Conservation (phyloP, 2,329 filamentous ascomycete species). For the Chalaropsis thielavioides region DNA sequence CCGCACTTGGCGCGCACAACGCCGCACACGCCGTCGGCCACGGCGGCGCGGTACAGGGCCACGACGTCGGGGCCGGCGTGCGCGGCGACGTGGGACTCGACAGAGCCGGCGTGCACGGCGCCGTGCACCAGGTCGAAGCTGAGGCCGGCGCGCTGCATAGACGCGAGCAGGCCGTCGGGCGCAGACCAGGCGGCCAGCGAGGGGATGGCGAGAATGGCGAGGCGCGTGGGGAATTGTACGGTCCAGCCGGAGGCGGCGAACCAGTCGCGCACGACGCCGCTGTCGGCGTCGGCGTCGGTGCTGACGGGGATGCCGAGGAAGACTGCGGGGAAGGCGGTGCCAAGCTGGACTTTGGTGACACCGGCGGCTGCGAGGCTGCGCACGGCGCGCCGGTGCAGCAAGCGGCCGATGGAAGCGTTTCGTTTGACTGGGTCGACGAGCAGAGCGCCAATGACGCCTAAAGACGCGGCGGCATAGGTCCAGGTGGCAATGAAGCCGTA, state of each 20-base stretch:
- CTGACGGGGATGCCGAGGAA: constrained; percentile 65
- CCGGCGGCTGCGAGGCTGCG: constrained; percentile 53
- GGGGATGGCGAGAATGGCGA: constrained; percentile 56
- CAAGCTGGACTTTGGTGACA: constrained; percentile 68
- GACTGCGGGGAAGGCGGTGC: constrained; percentile 66
- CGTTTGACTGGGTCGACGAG: constrained; percentile 78
- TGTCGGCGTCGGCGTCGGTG: constrained; percentile 21
- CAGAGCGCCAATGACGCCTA: constrained; percentile 69
- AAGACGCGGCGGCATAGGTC: constrained; percentile 61
- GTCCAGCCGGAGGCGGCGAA: constrained; percentile 89
- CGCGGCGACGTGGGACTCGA: constrained; percentile 55
- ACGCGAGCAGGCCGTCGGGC: constrained; percentile 62
- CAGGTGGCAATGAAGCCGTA: constrained; percentile 68
- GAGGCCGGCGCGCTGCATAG: constrained; percentile 55
- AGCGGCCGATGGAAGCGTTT: constrained; percentile 80
- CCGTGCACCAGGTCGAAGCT: constrained; percentile 76
- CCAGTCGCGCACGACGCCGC: constrained; percentile 50
- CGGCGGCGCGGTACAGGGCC: constrained; percentile 64
- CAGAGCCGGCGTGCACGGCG: constrained; percentile 56
- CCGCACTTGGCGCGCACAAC: constrained; percentile 69
- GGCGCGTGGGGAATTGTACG: constrained; percentile 40
- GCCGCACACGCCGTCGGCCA: constrained; percentile 56
- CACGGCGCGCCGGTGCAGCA: constrained; percentile 73
- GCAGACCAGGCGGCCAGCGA: constrained; percentile 60
- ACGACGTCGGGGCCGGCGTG: constrained; percentile 57